Evolutionary conservation across 192 early-diverging fungal genomes (phyloP), one percentile per base, ranked within the genome.

Genomic region (Coemansia sp.): DNA sequence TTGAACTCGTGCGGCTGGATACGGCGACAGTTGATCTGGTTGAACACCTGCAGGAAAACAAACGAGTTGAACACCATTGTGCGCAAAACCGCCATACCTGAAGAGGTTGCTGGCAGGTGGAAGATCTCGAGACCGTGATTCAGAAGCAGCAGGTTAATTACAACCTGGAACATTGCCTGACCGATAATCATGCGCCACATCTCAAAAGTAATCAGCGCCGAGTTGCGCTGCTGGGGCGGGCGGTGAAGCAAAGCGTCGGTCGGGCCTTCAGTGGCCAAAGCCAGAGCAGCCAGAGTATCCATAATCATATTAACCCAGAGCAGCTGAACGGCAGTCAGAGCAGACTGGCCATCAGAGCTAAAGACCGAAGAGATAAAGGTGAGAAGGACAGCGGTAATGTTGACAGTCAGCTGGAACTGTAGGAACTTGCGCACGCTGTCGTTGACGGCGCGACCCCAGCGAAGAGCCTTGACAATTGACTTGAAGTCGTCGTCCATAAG

Each of bases 251-350:
- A 81, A 0, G 89, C 91, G 44, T 86, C 85, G 14, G 89, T 92
- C 18, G 95, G 92, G 23, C 87, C 86, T 53, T 98, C 96, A 2
- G 91, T 93, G 14, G 92, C 92, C 23, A 97, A 82, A n/a, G 91
- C 93, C 38, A 95, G 80, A 15, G 93, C 93, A 18, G 93, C 92
- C 42, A 95, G 82, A 1, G 93, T 92, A 71, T 94, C 92, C 91
- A 93, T 94, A 65, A 95, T 93, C 79, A 97, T 77, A 74, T 95
- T 97, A 33, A 97, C 86, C 91, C 92, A 97, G 44, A 97, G 83
- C 62, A 97, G 76, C 71, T 97, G 95, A 34, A 95, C 88, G 8
- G 93, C 92, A 21, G 87, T 91, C 46, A 98, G 81, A 21, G 91
- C 86, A 9, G 89, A 88, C 53, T 87, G 79, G 58, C 85, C 83